phyloP scores from a whole-genome alignment of 495 filamentous ascomycete species.

The Podospora conica region DNA sequence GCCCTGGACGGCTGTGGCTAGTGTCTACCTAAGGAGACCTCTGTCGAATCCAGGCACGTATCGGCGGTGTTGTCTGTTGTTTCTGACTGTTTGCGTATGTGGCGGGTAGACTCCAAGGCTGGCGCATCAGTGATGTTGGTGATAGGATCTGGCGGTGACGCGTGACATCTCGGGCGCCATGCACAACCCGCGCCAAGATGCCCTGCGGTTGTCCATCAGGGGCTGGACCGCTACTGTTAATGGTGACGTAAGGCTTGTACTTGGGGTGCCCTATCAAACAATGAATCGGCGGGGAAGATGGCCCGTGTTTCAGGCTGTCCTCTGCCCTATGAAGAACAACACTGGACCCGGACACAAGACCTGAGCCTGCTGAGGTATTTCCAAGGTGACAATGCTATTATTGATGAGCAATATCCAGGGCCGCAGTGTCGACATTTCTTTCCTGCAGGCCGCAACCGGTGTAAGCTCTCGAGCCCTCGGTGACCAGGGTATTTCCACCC shows the following conservation, averaged over 20 bases:
- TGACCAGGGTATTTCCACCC: not conserved
- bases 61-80: not conserved
- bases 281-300: not conserved
- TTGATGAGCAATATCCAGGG: not conserved
- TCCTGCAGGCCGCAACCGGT: not conserved
- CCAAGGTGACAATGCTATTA: not conserved
- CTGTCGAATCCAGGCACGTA: not conserved
- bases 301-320: not conserved
- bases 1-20: not conserved
- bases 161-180: not conserved
- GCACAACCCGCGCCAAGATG: not conserved
- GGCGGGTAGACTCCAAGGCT: not conserved
- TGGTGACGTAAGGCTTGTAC: not conserved
- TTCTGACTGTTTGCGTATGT: not conserved
- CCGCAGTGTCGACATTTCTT: not conserved
- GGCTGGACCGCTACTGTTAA: not conserved
- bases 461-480: not conserved
- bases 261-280: not conserved
- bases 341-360: too few species aligned
- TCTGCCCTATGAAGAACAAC: not conserved
- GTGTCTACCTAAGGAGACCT: not conserved
- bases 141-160: not conserved
- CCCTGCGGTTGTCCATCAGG: not conserved
- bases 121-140: not conserved
- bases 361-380: not conserved